Base-by-base conservation (phyloP, 169 alveolate species). In the Cryptosporidium parvum region DNA sequence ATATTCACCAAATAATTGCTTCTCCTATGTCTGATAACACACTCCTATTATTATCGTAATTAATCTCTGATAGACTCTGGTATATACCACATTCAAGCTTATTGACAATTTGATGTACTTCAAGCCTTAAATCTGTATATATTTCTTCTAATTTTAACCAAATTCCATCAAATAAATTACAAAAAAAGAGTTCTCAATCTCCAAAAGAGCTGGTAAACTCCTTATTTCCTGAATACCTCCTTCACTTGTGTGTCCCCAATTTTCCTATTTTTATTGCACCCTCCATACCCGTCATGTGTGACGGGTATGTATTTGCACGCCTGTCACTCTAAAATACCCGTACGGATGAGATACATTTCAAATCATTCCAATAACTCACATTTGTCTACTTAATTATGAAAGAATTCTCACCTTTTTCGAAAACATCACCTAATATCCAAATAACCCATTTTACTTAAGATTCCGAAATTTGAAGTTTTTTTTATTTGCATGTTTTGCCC, bases 311-410 rank as follows among this genome's bases (percentile, higher is more conserved):
- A 35, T 65, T 16, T 65, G 72, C 72, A 65, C 72, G 72, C 72
- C 52, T 31, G 72, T 65, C 72, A 65, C 72, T 65, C 72, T 33
- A 31, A 37, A 65, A 65, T 65, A 65, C 72, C 72, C 51, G 23
- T 29, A 31, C 14, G 21, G 44, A 14, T 29, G 9, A 56, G 51
- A 35, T 37, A 18, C 31, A 65, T 52, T 29, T 23, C 16, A 16
- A 10, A 35, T 33, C 71, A 31, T 52, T 65, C 53, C 72, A 65
- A 37, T 21, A 10, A 21, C 51, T n/a, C 51, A n/a, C 42, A 14
- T 33, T 18, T 33, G 16, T 14, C 52, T 16, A 39, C 33, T 26
- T 65, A 65, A 37, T 65, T 14, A n/a, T 33, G 72, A 14, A 37
- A 8, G n/a, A 65, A 65, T 26, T 21, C 21, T n/a, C 72, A n/a